A percentile compares a stretch with the other conserved stretches of the same genome.
phyloP scores from a whole-genome alignment of 2,329 filamentous ascomycete genomes.

The Tolypocladium paradoxum region DNA sequence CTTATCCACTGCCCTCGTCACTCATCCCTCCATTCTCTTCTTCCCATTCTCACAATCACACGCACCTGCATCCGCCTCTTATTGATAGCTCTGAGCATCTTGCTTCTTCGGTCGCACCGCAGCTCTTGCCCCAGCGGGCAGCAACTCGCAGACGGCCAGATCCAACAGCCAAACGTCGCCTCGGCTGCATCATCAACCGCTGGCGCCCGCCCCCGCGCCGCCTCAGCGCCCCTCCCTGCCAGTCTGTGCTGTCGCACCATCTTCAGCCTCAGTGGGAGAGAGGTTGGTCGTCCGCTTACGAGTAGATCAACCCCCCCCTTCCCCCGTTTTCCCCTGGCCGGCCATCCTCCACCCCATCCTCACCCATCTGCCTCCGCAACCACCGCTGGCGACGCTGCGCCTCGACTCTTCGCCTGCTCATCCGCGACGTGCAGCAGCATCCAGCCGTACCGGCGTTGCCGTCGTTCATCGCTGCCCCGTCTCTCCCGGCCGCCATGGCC shows the following conservation, averaged over 20 bases:
- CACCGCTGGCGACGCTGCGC: neutral
- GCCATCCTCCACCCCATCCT: constrained; percentile 6
- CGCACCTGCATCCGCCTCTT: neutral
- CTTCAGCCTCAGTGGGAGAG: constrained; percentile 13
- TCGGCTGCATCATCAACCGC: neutral
- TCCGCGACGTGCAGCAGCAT: neutral
- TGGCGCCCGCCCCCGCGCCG: neutral
- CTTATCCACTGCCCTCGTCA: neutral
- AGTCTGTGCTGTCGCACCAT: constrained; percentile 11
- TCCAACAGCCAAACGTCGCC: neutral
- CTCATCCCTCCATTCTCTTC: neutral
- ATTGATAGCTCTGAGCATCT: neutral
- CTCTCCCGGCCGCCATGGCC: constrained; percentile 28
- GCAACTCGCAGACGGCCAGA: neutral
- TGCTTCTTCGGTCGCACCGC: constrained; percentile 3
- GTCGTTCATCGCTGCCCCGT: constrained; percentile 5
- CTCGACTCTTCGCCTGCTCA: neutral
- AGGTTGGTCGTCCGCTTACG: constrained; percentile 6
- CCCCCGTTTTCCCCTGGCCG: constrained; percentile 4
- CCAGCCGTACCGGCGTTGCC: neutral
- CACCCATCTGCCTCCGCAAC: constrained; percentile 1
- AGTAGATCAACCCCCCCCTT: constrained; percentile 3
- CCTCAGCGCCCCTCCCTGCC: constrained; percentile 1
- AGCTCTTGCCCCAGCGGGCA: neutral
- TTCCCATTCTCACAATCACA: neutral